These are phyloP conservation scores for Thelephora aurantiotincta DNA, from an alignment of 768 basidiomycete genomes.

Conservation along the genomic window DNA sequence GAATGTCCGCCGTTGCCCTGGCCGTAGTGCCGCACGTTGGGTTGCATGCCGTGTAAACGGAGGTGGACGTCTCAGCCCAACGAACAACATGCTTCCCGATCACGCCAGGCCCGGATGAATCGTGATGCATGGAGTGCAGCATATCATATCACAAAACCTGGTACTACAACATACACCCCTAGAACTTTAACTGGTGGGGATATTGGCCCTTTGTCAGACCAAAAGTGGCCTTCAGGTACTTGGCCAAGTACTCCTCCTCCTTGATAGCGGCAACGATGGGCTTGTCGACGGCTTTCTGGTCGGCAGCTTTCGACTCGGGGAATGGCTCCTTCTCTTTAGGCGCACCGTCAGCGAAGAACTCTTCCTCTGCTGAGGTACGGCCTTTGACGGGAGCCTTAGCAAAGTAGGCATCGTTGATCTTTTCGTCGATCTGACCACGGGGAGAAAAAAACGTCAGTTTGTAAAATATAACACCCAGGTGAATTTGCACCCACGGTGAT, in stretches of 20 bases:
- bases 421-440: constrained; percentile 57
- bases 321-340: constrained; percentile 80
- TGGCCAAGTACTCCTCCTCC: constrained; percentile 80
- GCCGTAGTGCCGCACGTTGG: neutral
- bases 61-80: constrained; percentile 6
- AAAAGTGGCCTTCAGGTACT: constrained; percentile 88
- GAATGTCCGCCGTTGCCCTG: constrained; percentile 8
- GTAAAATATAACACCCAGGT: constrained; percentile 3
- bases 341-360: constrained; percentile 93
- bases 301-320: constrained; percentile 74
- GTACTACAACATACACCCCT: constrained; percentile 1
- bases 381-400: constrained; percentile 61
- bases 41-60: constrained; percentile 4
- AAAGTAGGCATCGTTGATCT: constrained; percentile 93
- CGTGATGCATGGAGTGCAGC: constrained; percentile 22
- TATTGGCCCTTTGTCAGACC: constrained; percentile 94
- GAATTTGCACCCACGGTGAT: constrained; percentile 46
- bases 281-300: constrained; percentile 83
- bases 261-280: constrained; percentile 72
- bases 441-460: neutral
- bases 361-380: constrained; percentile 77
- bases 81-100: constrained; percentile 1
- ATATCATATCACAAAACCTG: constrained; percentile 19
- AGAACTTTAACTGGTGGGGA: constrained; percentile 92
- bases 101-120: constrained; percentile 7